phyloP scores from a whole-genome alignment of 495 filamentous ascomycete species.

The Talaromyces trachyspermus region DNA sequence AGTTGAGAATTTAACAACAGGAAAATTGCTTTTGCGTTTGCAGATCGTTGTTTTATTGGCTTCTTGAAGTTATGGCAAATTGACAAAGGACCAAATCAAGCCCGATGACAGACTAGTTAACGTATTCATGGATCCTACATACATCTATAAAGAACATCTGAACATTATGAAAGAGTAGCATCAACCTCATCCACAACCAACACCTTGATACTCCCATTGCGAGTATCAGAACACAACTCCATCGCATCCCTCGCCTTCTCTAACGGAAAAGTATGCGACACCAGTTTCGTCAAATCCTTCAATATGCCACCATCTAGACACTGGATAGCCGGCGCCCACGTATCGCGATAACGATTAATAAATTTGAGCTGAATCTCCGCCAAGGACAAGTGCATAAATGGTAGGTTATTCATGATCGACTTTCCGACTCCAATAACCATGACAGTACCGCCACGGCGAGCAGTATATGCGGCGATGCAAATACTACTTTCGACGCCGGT shows the following conservation, averaged over 20 bases:
- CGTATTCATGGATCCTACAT: too few relatives aligned
- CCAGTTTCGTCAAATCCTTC: constrained; percentile 51
- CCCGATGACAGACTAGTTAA: too few relatives aligned
- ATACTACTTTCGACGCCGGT: constrained; percentile 57
- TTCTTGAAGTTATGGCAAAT: too few relatives aligned
- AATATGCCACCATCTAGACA: constrained; percentile 41
- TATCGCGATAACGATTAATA: constrained; percentile 58
- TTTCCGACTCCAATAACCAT: constrained; percentile 60
- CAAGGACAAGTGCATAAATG: constrained; percentile 59
- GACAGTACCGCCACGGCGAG: constrained; percentile 49
- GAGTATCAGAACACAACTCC: constrained; percentile 39
- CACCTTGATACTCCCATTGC: constrained; percentile 50
- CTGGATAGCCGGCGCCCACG: constrained; percentile 51
- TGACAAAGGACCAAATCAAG: too few relatives aligned
- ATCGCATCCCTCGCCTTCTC: constrained; percentile 50
- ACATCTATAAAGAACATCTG: too few relatives aligned
- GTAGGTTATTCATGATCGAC: constrained; percentile 52
- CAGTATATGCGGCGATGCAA: constrained; percentile 47
- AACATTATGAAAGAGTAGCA: too few relatives aligned
- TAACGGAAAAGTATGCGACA: constrained; percentile 62
- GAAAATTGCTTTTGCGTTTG: too few relatives aligned
- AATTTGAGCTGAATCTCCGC: constrained; percentile 58
- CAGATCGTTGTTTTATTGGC: too few relatives aligned
- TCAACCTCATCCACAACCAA: constrained; percentile 50
- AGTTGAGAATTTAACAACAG: too few relatives aligned